Percentiles rank a stretch among this genome's conserved stretches.
These are phyloP conservation scores for Auriscalpium vulgare DNA, from an alignment of 768 basidiomycete species.

Conservation along the genomic window DNA sequence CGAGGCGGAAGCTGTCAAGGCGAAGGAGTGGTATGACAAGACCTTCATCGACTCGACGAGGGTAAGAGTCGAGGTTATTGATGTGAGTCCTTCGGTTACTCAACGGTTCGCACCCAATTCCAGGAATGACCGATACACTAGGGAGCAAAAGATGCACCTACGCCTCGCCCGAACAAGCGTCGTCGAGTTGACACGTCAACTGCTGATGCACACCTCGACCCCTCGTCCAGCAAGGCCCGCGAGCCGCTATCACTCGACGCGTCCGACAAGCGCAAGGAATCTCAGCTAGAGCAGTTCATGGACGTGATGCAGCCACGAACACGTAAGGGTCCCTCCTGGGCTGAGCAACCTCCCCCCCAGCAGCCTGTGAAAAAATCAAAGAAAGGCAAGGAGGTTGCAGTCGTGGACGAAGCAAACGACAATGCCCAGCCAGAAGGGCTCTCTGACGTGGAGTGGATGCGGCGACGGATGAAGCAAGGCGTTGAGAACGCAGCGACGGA, in stretches of 20 bases:
- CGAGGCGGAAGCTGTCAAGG: conserved; percentile 62
- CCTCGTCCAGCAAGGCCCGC: conserved; percentile 1
- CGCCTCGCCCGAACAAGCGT: conserved; percentile 64
- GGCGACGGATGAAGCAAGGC: conserved; percentile 46
- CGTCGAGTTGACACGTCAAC: conserved; percentile 37
- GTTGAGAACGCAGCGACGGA: conserved; percentile 30
- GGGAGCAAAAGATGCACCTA: conserved; percentile 64
- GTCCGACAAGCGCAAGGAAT: conserved; percentile 17
- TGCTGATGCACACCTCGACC: conserved; percentile 17
- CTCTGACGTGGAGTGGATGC: conserved; percentile 75
- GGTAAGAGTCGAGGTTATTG: conserved; percentile 67
- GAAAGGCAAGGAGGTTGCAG: conserved; percentile 12
- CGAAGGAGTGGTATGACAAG: conserved; percentile 76
- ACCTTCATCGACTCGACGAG: conserved; percentile 78
- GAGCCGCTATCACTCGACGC: conserved; percentile 2
- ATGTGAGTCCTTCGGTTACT: conserved; percentile 43
- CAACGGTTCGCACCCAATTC: background rate
- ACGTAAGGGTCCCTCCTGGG: conserved; percentile 58
- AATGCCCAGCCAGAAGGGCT: conserved; percentile 28
- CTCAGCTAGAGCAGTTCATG: conserved; percentile 58
- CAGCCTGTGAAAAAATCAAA: conserved; percentile 8
- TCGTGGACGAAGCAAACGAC: background rate
- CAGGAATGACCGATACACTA: conserved; percentile 17
- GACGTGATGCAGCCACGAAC: conserved; percentile 62
- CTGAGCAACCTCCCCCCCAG: conserved; percentile 32